A percentile compares a stretch with the other conserved stretches of the same genome.
Evolutionary conservation across 495 filamentous ascomycete genomes (phyloP).

Genomic region (Penicilliopsis zonata): DNA sequence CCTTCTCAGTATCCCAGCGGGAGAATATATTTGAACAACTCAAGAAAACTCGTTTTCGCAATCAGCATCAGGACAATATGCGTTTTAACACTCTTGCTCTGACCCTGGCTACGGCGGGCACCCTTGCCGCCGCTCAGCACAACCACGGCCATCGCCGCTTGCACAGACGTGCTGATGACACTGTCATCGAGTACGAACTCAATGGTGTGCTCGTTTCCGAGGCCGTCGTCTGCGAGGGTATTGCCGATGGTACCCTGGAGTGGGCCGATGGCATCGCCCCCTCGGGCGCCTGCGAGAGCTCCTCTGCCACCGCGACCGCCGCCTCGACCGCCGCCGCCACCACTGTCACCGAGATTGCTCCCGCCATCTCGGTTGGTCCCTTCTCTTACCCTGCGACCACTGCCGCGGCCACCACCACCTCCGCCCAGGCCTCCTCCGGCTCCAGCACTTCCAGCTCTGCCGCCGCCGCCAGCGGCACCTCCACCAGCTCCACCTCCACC

Average conservation of each 20-base stretch:
- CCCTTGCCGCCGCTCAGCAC: constrained; percentile 32
- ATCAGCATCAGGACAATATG: constrained; percentile 17
- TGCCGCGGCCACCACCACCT: constrained; percentile 6
- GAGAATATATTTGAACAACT: constrained; percentile 1
- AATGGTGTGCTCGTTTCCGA: constrained; percentile 40
- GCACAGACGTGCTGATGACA: constrained; percentile 23
- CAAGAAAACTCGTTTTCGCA: constrained; percentile 1
- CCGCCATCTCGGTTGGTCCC: neutral
- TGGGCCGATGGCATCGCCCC: constrained; percentile 23
- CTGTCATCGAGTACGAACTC: constrained; percentile 47
- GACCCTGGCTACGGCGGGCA: constrained; percentile 33
- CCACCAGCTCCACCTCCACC: constrained; percentile 20
- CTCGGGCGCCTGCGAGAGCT: constrained; percentile 19
- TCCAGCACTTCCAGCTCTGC: constrained; percentile 11
- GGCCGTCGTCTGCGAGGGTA: constrained; percentile 47
- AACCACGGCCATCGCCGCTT: constrained; percentile 30
- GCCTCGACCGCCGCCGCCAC: constrained; percentile 8
- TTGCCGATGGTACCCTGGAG: constrained; percentile 39
- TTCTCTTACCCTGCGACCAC: neutral
- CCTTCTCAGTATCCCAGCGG: too few relatives aligned
- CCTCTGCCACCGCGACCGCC: constrained; percentile 8
- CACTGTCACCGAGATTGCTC: constrained; percentile 3
- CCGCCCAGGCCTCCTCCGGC: constrained; percentile 9
- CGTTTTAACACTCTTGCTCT: constrained; percentile 34
- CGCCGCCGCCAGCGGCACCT: constrained; percentile 8